Conservation (phyloP, 192 early-diverging fungal genomes). For the Radiomyces spectabilis region DNA sequence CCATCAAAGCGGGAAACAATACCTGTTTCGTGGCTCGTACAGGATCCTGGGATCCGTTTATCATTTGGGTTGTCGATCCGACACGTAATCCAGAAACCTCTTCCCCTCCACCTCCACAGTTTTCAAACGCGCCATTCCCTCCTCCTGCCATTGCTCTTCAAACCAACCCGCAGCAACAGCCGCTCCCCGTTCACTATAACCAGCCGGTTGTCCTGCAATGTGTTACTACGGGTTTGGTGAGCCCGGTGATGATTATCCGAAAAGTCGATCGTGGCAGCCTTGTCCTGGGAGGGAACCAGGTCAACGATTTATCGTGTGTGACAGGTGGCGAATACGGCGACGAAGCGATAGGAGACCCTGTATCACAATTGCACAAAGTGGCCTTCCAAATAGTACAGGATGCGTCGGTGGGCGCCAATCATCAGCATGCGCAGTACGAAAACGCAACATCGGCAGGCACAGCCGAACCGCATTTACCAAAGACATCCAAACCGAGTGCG, state of each 20-base stretch:
- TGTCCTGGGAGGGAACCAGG: constrained; percentile 59
- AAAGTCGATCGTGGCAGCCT: constrained; percentile 78
- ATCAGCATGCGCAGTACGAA: not conserved
- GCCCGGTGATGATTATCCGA: constrained; percentile 72
- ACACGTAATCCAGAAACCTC: constrained; percentile 28
- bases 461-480: constrained; percentile 26
- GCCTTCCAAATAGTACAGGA: constrained; percentile 73
- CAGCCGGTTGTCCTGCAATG: constrained; percentile 84
- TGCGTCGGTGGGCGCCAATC: constrained; percentile 13
- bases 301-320: constrained; percentile 8
- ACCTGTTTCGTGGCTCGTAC: constrained; percentile 71
- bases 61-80: constrained; percentile 75
- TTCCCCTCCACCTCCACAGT: constrained; percentile 11
- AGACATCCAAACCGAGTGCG: constrained; percentile 29
- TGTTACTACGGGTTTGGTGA: constrained; percentile 77
- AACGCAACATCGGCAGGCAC: too few relatives aligned
- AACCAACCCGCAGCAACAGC: constrained; percentile 42
- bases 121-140: too few relatives aligned
- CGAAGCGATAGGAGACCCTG: constrained; percentile 70
- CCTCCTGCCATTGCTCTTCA: constrained; percentile 66
- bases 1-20: constrained; percentile 13
- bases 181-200: constrained; percentile 78
- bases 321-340: constrained; percentile 37
- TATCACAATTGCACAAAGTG: constrained; percentile 90
- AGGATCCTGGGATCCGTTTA: constrained; percentile 81